phyloP scores from a whole-genome alignment of 2,329 filamentous ascomycete genomes.

The Pseudogymnoascus sp. region DNA sequence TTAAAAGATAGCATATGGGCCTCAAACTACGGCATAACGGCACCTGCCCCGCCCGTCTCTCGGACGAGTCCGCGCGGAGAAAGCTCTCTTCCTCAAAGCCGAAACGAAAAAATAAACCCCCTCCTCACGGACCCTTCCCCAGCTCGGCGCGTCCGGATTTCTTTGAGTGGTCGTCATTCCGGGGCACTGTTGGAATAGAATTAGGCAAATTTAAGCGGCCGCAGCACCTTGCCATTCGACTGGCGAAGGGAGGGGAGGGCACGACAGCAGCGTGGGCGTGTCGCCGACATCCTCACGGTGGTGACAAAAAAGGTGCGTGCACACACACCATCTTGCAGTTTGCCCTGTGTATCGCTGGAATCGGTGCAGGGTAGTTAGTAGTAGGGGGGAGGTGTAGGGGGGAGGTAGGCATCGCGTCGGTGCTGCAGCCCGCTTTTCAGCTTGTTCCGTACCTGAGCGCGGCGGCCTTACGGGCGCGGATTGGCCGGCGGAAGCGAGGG shows the following conservation, averaged over 20 bases:
- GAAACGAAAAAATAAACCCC: neutral
- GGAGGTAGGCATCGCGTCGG: too few species aligned
- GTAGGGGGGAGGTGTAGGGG: too few species aligned
- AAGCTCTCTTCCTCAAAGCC: neutral
- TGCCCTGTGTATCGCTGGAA: neutral
- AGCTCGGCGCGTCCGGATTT: neutral
- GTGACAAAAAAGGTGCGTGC: neutral
- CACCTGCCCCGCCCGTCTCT: neutral
- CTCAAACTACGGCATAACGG: neutral
- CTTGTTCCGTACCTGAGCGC: neutral
- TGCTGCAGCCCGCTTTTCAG: neutral
- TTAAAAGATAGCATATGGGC: neutral
- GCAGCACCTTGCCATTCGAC: neutral
- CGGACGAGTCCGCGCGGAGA: neutral
- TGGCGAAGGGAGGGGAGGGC: neutral
- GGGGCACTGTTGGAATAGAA: neutral
- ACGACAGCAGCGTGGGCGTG: neutral
- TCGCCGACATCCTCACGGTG: neutral
- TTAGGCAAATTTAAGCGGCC: slow-evolving; percentile 2
- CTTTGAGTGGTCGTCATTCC: neutral
- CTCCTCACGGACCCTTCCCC: neutral
- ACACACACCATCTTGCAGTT: neutral
- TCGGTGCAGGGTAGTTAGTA: neutral
- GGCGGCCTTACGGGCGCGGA: neutral
- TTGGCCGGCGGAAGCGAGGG: neutral